Conservation (phyloP, 176 grass and related monocot species). For the Leersia perrieri region DNA sequence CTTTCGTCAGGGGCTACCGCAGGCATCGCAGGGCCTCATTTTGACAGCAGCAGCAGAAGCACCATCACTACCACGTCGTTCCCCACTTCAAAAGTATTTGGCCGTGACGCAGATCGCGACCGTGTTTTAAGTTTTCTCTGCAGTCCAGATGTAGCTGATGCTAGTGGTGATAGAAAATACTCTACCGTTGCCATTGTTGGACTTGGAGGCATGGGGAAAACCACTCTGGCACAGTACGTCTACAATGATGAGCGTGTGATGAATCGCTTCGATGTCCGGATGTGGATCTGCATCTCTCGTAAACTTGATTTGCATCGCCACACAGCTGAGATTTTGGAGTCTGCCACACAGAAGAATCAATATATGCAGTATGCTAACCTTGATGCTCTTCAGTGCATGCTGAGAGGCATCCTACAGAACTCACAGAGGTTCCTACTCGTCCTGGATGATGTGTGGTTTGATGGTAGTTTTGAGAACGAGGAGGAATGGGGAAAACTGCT, state of each 20-base stretch:
- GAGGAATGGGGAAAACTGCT: neutral
- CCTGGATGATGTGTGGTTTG: neutral
- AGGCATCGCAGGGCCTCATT: no score
- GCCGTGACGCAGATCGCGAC: neutral
- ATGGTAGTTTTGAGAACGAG: neutral
- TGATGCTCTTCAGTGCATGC: neutral
- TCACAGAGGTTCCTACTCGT: neutral
- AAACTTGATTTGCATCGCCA: no score
- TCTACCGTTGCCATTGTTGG: no score
- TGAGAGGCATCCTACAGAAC: neutral
- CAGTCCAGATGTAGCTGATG: no score
- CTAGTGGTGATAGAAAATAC: no score
- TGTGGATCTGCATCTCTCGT: no score
- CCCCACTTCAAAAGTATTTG: neutral
- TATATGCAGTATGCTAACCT: neutral
- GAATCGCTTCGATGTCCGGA: no score
- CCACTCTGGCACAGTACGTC: neutral
- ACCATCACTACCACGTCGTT: neutral
- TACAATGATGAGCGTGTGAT: neutral
- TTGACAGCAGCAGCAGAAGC: no score
- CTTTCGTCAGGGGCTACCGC: no score
- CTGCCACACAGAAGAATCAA: no score
- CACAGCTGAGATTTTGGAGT: no score
- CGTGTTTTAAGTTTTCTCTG: neutral
- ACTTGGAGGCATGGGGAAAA: neutral